Evolutionary conservation across 1,284 basidiomycete genomes (phyloP).

Genomic region (Ustanciosporium gigantosporum): DNA sequence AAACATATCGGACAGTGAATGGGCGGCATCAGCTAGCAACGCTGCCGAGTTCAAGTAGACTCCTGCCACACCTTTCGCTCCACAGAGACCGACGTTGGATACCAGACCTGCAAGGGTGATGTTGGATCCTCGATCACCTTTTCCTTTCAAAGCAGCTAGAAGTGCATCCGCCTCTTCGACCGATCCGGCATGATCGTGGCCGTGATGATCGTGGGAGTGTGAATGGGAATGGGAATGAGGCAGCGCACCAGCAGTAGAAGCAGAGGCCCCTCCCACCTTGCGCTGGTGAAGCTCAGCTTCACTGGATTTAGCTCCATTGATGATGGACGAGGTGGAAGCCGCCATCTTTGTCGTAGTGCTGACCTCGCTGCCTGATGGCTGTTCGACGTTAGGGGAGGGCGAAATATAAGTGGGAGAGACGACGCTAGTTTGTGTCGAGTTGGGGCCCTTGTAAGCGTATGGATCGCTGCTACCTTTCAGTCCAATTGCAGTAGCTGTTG

Average conservation of each 20-base stretch:
- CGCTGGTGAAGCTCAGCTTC: constrained; percentile 14
- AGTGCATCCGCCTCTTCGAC: constrained; percentile 60
- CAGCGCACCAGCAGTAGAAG: background rate
- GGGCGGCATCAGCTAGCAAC: constrained; percentile 90
- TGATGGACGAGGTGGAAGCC: constrained; percentile 12
- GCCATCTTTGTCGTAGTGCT: background rate
- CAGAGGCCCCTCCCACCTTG: constrained; percentile 5
- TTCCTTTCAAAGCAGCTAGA: constrained; percentile 54
- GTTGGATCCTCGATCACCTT: constrained; percentile 52
- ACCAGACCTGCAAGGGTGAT: constrained; percentile 71
- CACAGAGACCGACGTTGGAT: constrained; percentile 80
- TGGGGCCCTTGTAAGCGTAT: constrained; percentile 7
- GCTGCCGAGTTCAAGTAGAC: constrained; percentile 74
- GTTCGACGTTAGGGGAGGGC: background rate
- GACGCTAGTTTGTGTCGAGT: constrained; percentile 4
- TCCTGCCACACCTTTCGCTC: constrained; percentile 72
- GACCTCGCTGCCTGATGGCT: background rate
- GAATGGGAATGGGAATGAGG: constrained; percentile 1
- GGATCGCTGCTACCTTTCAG: constrained; percentile 10
- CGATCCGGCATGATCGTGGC: constrained; percentile 55
- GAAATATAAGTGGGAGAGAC: background rate
- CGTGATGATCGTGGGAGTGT: constrained; percentile 30
- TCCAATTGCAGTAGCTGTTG: constrained; percentile 28
- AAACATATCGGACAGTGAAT: constrained; percentile 82
- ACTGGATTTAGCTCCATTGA: constrained; percentile 16